Conservation (phyloP, 768 basidiomycete species). For the Amanita brunnescens region DNA sequence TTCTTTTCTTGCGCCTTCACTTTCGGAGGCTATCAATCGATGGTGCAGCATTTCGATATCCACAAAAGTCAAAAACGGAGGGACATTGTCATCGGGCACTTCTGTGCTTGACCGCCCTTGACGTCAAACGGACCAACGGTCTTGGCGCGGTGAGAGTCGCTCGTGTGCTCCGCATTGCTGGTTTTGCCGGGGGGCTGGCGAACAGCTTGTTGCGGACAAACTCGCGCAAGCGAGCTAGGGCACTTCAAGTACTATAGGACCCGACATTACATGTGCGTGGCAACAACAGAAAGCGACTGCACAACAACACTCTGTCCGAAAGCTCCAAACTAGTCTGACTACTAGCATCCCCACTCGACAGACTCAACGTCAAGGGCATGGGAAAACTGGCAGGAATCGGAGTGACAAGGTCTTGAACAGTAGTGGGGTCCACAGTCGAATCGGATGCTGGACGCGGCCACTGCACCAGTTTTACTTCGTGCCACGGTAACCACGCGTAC, state of each 20-base stretch:
- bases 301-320: background rate
- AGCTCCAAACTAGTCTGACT: background rate
- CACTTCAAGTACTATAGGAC: too few species aligned
- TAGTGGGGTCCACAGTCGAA: too few species aligned
- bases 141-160: conserved; percentile 43
- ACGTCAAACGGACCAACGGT: conserved; percentile 66
- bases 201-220: conserved; percentile 47
- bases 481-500: conserved; percentile 2
- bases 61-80: conserved; percentile 66
- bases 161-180: conserved; percentile 47
- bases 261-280: too few species aligned
- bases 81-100: conserved; percentile 69
- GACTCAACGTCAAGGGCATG: background rate
- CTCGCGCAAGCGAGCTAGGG: conserved; percentile 44
- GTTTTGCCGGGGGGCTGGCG: conserved; percentile 25
- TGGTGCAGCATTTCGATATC: conserved; percentile 80
- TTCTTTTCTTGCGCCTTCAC: conserved; percentile 12
- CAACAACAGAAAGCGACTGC: background rate
- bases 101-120: conserved; percentile 40
- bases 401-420: too few species aligned
- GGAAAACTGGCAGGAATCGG: conserved; percentile 4
- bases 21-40: conserved; percentile 37
- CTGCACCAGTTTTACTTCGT: background rate
- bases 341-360: background rate
- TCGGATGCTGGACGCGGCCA: background rate